Percentiles rank a stretch among this genome's conserved stretches.
Conservation (phyloP, 345 rosid species). For the Clarkia xantiana region DNA sequence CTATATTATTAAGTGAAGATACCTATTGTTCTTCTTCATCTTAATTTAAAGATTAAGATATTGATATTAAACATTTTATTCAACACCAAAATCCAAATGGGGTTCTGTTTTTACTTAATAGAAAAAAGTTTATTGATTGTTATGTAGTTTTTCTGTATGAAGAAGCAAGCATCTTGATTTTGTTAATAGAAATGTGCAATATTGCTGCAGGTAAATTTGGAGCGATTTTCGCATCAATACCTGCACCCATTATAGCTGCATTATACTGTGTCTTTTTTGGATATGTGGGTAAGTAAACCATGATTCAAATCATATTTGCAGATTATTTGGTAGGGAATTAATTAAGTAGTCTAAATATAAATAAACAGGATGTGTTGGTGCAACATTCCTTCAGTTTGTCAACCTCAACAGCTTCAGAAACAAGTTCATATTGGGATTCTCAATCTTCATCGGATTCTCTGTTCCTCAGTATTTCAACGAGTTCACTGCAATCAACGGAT, state of each 20-base stretch:
- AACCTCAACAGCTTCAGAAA: conserved; percentile 82
- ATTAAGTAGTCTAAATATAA: not conserved
- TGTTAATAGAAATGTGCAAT: conserved; percentile 4
- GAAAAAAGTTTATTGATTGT: too few relatives aligned
- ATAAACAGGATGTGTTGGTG: conserved; percentile 69
- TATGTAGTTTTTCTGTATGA: too few relatives aligned
- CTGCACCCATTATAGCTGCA: conserved; percentile 67
- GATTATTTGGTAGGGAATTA: not conserved
- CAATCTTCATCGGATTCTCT: conserved; percentile 79
- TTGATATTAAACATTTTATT: too few relatives aligned
- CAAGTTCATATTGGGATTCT: conserved; percentile 67
- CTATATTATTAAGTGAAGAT: not conserved
- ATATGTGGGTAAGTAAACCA: conserved; percentile 57
- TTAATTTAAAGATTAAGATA: too few relatives aligned
- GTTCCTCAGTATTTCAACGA: conserved; percentile 89
- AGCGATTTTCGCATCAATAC: conserved; percentile 87
- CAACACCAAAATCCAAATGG: too few relatives aligned
- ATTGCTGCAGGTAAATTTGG: conserved; percentile 73
- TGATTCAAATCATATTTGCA: not conserved
- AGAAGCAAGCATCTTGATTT: not conserved
- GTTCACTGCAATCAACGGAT: conserved; percentile 68
- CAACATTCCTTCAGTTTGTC: conserved; percentile 81
- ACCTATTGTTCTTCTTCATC: too few relatives aligned
- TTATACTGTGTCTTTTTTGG: conserved; percentile 82
- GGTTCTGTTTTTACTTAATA: too few relatives aligned